phyloP scores from a whole-genome alignment of 495 filamentous ascomycete species.

The Aspergillus sclerotioniger region DNA sequence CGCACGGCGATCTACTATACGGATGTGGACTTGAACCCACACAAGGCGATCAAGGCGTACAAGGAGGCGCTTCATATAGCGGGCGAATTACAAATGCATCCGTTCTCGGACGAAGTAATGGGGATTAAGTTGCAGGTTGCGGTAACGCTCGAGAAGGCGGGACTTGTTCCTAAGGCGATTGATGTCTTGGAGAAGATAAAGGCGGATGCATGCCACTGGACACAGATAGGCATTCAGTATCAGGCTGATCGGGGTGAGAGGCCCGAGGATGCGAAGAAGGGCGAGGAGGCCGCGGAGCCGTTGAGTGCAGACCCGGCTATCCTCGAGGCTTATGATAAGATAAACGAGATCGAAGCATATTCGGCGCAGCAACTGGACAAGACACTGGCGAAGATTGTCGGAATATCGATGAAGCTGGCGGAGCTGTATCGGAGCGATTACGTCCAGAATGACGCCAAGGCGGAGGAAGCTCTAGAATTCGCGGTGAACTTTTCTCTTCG shows the following conservation, averaged over 20 bases:
- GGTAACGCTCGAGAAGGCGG: constrained; percentile 48
- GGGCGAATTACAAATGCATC: constrained; percentile 71
- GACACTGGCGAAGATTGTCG: constrained; percentile 68
- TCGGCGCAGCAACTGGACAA: constrained; percentile 63
- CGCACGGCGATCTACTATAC: constrained; percentile 86
- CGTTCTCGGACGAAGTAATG: constrained; percentile 83
- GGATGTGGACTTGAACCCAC: constrained; percentile 67
- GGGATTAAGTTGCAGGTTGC: constrained; percentile 64
- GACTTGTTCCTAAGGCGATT: constrained; percentile 5
- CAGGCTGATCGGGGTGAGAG: background rate
- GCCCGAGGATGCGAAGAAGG: constrained; percentile 8
- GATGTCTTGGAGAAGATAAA: background rate
- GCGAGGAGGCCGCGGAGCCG: constrained; percentile 16
- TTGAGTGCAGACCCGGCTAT: constrained; percentile 20
- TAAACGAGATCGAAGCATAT: constrained; percentile 36
- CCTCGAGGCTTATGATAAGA: constrained; percentile 30
- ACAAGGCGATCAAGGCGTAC: constrained; percentile 77
- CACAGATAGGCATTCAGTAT: too few species aligned
- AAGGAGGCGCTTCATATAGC: constrained; percentile 70
- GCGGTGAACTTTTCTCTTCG: constrained; percentile 76
- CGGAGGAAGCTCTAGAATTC: constrained; percentile 73
- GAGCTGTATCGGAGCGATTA: constrained; percentile 63
- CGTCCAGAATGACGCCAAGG: constrained; percentile 53
- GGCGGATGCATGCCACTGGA: background rate
- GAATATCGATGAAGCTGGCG: constrained; percentile 75